Conservation (phyloP, 176 grass and related monocot species). For the Luzula sylvatica region DNA sequence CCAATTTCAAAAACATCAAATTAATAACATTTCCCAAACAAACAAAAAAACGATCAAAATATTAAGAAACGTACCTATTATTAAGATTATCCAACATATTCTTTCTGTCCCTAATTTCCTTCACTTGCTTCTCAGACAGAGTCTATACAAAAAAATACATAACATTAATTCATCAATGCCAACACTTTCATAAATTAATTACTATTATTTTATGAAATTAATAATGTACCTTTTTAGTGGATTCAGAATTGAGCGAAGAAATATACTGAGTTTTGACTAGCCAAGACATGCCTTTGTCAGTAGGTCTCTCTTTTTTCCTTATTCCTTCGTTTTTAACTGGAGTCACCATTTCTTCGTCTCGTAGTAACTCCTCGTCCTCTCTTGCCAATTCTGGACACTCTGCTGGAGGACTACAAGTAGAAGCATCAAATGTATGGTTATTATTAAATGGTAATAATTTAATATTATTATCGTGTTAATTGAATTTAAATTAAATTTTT, state of each 20-base stretch:
- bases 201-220: constrained; percentile 4
- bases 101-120: constrained; percentile 89
- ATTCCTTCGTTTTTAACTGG: constrained; percentile 89
- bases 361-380: constrained; percentile 86
- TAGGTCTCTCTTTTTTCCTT: constrained; percentile 88
- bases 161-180: background rate
- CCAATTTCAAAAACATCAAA: constrained; percentile 39
- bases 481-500: too few relatives aligned
- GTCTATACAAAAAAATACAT: constrained; percentile 36
- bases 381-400: constrained; percentile 33
- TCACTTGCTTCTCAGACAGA: constrained; percentile 95
- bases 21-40: constrained; percentile 21
- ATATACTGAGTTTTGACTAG: constrained; percentile 99
- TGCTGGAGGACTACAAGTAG: constrained; percentile 41
- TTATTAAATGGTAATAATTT: too few relatives aligned
- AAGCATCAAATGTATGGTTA: too few relatives aligned
- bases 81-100: constrained; percentile 79
- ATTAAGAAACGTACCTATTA: constrained; percentile 45
- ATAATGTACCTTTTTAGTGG: constrained; percentile 62
- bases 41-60: constrained; percentile 16
- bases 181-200: background rate
- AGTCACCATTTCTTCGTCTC: constrained; percentile 76
- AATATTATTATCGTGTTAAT: too few relatives aligned
- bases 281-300: constrained; percentile 96
- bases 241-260: constrained; percentile 80